phyloP scores from a whole-genome alignment of 2,329 filamentous ascomycete genomes.

The Penicillium italicum region DNA sequence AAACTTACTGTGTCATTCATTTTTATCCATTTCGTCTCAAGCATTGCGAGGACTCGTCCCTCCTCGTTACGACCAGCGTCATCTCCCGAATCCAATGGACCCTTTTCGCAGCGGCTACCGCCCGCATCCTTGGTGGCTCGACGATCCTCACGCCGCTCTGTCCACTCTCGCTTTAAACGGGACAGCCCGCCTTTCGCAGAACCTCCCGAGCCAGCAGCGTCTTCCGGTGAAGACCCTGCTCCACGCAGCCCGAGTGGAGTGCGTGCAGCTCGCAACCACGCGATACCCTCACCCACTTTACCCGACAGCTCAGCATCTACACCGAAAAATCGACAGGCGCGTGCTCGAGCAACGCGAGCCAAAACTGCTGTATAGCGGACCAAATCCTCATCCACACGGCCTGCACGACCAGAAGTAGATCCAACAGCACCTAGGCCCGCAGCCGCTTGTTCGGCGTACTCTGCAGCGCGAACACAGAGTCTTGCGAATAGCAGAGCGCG shows the following conservation, averaged over 20 bases:
- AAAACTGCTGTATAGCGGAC: constrained; percentile 73
- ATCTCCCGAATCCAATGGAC: constrained; percentile 51
- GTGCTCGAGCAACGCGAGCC: constrained; percentile 69
- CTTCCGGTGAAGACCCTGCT: constrained; percentile 12
- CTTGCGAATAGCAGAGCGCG: constrained; percentile 83
- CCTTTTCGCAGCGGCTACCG: constrained; percentile 32
- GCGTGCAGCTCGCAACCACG: constrained; percentile 76
- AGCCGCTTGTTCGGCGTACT: constrained; percentile 74
- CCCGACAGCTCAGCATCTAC: constrained; percentile 82
- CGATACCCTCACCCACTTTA: constrained; percentile 78
- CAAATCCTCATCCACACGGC: constrained; percentile 59
- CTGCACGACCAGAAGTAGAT: constrained; percentile 21
- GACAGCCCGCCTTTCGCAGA: constrained; percentile 32
- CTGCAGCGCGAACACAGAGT: constrained; percentile 79
- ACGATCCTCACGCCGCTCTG: constrained; percentile 73
- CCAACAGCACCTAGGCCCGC: constrained; percentile 47
- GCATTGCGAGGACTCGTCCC: constrained; percentile 75
- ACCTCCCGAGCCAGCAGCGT: neutral
- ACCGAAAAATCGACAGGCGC: constrained; percentile 84
- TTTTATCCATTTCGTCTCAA: constrained; percentile 85
- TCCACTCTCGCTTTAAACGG: constrained; percentile 68
- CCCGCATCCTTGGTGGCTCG: constrained; percentile 64
- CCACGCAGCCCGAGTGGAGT: constrained; percentile 67
- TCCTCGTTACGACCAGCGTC: constrained; percentile 86
- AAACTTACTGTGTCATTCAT: constrained; percentile 80